Base-by-base conservation (phyloP, 768 basidiomycete species). In the Kwoniella europaea region DNA sequence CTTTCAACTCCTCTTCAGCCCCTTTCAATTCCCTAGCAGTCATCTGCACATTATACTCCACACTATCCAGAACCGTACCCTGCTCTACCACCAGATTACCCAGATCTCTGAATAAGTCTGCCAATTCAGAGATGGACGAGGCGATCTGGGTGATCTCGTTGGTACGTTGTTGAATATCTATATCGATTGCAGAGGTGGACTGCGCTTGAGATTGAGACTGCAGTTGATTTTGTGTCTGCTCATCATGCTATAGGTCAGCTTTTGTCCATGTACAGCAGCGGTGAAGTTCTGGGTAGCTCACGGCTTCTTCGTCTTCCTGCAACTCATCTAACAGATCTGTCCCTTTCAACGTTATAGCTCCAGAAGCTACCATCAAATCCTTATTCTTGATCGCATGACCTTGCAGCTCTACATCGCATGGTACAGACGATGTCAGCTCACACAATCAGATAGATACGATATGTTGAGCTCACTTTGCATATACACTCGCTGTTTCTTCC, bases 361-460 rank as follows among this genome's bases (percentile, higher is more conserved):
- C 95, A 56, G 93, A 93, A 6, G 95, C 94, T 76, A 94, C 88
- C 71, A 98, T 87, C 52, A 97, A 86, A 86, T 97, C 94, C 85
- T 94, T 93, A 81, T 95, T 96, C 85, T 96, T 97, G 83, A 93
- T 94, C 82, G 95, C 93, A 86, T 98, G 95, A 71, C 97, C 97
- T 86, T 96, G 93, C 54, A 98, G 87, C 83, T 91, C 96, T 97
- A 82, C 10, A 16, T 6, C 46, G 13, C 46, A 50, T 18, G 41
- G 9, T 12, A 61, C 0, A 43, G 55, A 67, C 29, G 15, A 20
- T 64, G 24, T 55, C 43, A 24, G 55, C 42, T 35, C 55, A 24
- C 15, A 2, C 27, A 10, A 56, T n/a, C 1, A 43, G n/a, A n/a
- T 24, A 24, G 15, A n/a, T 27, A 41, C 24, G 2, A 63, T 56